These are phyloP conservation scores for Combretum micranthum DNA, from an alignment of 345 rosid species.

Conservation along the genomic window DNA sequence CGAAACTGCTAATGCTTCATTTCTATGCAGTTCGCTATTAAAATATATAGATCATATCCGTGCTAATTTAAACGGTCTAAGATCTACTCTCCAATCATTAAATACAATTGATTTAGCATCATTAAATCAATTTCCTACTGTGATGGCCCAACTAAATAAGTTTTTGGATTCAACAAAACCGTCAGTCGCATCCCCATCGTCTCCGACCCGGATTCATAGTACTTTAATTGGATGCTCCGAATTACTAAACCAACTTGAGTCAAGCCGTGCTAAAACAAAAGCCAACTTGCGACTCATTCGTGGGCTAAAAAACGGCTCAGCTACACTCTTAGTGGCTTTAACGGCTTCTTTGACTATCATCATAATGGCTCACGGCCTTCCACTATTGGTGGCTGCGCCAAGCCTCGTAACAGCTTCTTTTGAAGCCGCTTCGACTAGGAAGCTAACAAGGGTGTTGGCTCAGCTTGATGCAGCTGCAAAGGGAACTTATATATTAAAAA, in stretches of 20 bases:
- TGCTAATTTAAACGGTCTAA: slow-evolving; percentile 22
- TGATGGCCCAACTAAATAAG: slow-evolving; percentile 18
- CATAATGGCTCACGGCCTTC: slow-evolving; percentile 62
- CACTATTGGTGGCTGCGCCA: slow-evolving; percentile 60
- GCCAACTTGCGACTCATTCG: slow-evolving; percentile 29
- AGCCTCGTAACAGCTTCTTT: slow-evolving; percentile 28
- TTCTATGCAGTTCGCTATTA: slow-evolving; percentile 43
- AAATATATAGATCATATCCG: slow-evolving; percentile 46
- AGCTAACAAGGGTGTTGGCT: slow-evolving; percentile 29
- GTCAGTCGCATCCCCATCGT: slow-evolving; percentile 17
- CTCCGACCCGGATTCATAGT: slow-evolving; percentile 22
- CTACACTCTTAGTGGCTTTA: slow-evolving; percentile 46
- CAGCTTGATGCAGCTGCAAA: slow-evolving; percentile 71
- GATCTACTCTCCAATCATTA: slow-evolving; percentile 15
- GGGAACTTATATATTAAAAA: slow-evolving; percentile 64
- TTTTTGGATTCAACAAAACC: slow-evolving; percentile 26
- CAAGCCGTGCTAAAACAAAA: slow-evolving; percentile 38
- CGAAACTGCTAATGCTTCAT: slow-evolving; percentile 54
- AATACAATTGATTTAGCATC: not conserved
- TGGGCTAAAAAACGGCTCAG: slow-evolving; percentile 45
- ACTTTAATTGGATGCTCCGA: slow-evolving; percentile 30
- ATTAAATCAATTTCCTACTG: not conserved
- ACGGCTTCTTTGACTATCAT: slow-evolving; percentile 52
- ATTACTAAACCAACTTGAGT: slow-evolving; percentile 48
- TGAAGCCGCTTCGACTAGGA: slow-evolving; percentile 27